A percentile compares a stretch with the other conserved stretches of the same genome.
Evolutionary conservation across 2,329 filamentous ascomycete species (phyloP).

Genomic region (Bipolaris bicolor): DNA sequence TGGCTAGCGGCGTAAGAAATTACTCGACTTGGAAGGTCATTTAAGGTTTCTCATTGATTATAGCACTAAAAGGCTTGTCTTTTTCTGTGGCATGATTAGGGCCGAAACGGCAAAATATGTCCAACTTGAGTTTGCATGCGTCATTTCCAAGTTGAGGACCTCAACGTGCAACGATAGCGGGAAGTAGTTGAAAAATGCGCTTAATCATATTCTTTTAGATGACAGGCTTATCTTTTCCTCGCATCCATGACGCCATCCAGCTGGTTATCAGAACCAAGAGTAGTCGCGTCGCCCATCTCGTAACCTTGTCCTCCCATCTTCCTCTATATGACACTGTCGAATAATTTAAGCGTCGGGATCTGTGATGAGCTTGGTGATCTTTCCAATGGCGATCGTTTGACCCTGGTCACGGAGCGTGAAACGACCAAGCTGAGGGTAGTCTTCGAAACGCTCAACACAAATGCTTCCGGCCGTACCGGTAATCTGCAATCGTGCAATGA

Average conservation of each 20-base stretch:
- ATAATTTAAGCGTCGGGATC: slow-evolving; percentile 30
- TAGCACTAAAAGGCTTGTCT: slow-evolving; percentile 47
- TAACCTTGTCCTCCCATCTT: neutral
- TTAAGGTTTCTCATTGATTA: slow-evolving; percentile 39
- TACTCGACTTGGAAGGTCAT: slow-evolving; percentile 27
- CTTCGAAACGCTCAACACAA: slow-evolving; percentile 92
- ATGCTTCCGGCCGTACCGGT: slow-evolving; percentile 84
- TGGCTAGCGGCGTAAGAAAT: neutral
- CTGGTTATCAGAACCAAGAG: neutral
- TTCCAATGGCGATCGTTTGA: slow-evolving; percentile 99
- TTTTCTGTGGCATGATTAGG: slow-evolving; percentile 1
- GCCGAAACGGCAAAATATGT: neutral
- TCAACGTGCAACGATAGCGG: neutral
- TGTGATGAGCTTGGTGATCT: slow-evolving; percentile 87
- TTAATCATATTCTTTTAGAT: slow-evolving; percentile 16
- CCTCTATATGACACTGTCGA: slow-evolving; percentile 12
- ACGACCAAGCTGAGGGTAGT: slow-evolving; percentile 75
- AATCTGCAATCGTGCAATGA: slow-evolving; percentile 90
- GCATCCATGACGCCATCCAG: slow-evolving; percentile 4
- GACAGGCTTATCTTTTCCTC: slow-evolving; percentile 5
- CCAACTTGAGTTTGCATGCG: neutral
- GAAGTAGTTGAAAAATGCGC: neutral
- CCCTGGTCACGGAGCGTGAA: slow-evolving; percentile 64
- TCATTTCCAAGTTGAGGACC: neutral
- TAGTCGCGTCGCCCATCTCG: neutral